These are phyloP conservation scores for Candida mesenterica DNA, from an alignment of 1,139 yeast species.

Conservation along the genomic window DNA sequence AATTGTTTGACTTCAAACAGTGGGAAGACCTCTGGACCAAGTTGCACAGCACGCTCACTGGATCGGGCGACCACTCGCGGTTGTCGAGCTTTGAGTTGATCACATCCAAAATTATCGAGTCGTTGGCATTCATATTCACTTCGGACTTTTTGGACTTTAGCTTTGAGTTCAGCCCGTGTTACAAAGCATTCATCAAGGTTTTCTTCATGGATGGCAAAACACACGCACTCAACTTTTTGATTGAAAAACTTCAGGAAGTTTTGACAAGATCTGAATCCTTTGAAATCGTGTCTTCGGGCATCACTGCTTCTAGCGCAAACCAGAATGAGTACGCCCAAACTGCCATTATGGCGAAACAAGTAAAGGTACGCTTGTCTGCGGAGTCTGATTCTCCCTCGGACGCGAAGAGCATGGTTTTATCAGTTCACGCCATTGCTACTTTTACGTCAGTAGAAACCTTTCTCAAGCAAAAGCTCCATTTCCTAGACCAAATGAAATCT, in stretches of 20 bases:
- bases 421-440: conserved; percentile 91
- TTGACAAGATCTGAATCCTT: conserved; percentile 75
- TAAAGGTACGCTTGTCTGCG: conserved; percentile 54
- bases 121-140: conserved; percentile 44
- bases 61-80: conserved; percentile 10
- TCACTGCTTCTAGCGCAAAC: conserved; percentile 10
- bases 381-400: conserved; percentile 21
- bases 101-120: conserved; percentile 62
- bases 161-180: conserved; percentile 26
- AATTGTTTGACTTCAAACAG: conserved; percentile 23
- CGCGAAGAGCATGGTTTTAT: conserved; percentile 46
- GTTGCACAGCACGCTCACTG: conserved; percentile 31
- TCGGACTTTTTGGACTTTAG: conserved; percentile 23
- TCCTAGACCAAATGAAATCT: conserved; percentile 21
- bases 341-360: conserved; percentile 69
- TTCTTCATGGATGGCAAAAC: conserved; percentile 34
- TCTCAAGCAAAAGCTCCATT: conserved; percentile 37
- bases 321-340: conserved; percentile 33
- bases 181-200: conserved; percentile 45
- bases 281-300: conserved; percentile 63
- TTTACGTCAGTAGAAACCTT: conserved; percentile 70
- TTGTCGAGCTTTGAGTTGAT: conserved; percentile 76
- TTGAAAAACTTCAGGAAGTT: conserved; percentile 68
- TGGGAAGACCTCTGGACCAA: conserved; percentile 51
- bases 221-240: conserved; percentile 37